Evolutionary conservation across 2,329 filamentous ascomycete genomes (phyloP), one percentile per base, ranked within the genome.

Genomic region (Fusarium stilboides): DNA sequence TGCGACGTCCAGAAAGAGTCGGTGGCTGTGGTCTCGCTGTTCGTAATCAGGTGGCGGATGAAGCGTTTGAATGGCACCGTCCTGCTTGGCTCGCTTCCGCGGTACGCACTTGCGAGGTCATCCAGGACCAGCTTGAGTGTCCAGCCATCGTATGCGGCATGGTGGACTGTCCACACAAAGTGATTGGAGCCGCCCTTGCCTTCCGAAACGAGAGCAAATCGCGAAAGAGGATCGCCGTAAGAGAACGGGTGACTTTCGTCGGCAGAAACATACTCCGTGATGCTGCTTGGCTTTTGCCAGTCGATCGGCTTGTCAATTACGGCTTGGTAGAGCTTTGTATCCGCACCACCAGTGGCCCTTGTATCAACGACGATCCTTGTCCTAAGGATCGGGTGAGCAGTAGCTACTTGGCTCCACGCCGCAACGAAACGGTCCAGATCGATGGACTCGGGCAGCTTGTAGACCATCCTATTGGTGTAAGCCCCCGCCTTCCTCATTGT

Each of bases 311-410:
- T 17, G 49, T 51, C 49, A 51, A 51, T 51, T 33, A 51, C 49
- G 49, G 49, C 49, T 51, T 51, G 49, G 36, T 51, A 51, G n/a
- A 51, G 49, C 49, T 51, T 51, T 42, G 49, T 42, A 40, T 51
- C 49, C 49, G 49, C 36, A 51, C 49, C 36, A 33, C 36, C 36
- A 33, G 49, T 51, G 36, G 49, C 49, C 49, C 49, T 51, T 42
- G 49, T 51, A 51, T 51, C 26, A 51, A 51, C 36, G 49, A 51
- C 49, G 49, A 51, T 51, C 24, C 49, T 51, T 51, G 49, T 51
- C 49, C 49, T 42, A 42, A 51, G 49, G 36, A 51, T 51, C 36
- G 49, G 49, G 36, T 51, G 49, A 51, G 36, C 49, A 51, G 36
- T 42, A 51, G 36, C 49, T 51, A 51, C 49, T 42, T 51, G 49